Evolutionary conservation across 441 rosid species (phyloP).

Genomic region (Viola pubescens): DNA sequence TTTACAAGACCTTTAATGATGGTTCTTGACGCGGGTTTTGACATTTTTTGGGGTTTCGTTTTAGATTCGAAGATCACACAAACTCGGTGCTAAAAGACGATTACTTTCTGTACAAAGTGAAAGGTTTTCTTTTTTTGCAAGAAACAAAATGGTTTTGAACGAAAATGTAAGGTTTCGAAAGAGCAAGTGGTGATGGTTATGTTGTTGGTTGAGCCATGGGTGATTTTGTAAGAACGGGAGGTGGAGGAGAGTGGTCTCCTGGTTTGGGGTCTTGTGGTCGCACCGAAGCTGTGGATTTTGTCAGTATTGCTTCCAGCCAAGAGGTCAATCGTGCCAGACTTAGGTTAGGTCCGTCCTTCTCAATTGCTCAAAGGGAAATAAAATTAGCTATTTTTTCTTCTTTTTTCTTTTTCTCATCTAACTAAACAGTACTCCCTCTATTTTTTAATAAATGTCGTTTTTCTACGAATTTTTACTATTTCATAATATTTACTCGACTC

Average conservation of each 20-base stretch:
- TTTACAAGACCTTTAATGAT: constrained; percentile 42
- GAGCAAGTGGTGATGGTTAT: not conserved
- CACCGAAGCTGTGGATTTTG: not conserved
- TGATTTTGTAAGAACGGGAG: not conserved
- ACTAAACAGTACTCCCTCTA: too few relatives aligned
- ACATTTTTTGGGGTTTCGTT: constrained; percentile 27
- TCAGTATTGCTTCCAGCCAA: not conserved
- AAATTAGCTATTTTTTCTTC: too few relatives aligned
- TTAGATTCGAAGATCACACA: constrained; percentile 18
- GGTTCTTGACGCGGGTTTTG: constrained; percentile 43
- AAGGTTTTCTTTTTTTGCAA: too few relatives aligned
- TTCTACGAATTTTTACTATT: too few relatives aligned
- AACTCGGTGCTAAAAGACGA: not conserved
- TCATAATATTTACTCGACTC: too few relatives aligned
- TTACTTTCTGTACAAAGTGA: too few relatives aligned
- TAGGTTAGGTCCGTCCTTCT: too few relatives aligned
- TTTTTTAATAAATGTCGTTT: too few relatives aligned
- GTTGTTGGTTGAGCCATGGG: not conserved
- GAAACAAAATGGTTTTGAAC: not conserved
- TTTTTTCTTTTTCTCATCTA: too few relatives aligned
- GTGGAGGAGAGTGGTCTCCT: not conserved
- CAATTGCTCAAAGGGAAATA: too few relatives aligned
- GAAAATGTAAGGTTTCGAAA: not conserved
- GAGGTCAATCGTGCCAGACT: too few relatives aligned
- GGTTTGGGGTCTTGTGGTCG: not conserved